phyloP scores from a whole-genome alignment of 2,329 filamentous ascomycete genomes.

The Arthrobotrys entomopaga region DNA sequence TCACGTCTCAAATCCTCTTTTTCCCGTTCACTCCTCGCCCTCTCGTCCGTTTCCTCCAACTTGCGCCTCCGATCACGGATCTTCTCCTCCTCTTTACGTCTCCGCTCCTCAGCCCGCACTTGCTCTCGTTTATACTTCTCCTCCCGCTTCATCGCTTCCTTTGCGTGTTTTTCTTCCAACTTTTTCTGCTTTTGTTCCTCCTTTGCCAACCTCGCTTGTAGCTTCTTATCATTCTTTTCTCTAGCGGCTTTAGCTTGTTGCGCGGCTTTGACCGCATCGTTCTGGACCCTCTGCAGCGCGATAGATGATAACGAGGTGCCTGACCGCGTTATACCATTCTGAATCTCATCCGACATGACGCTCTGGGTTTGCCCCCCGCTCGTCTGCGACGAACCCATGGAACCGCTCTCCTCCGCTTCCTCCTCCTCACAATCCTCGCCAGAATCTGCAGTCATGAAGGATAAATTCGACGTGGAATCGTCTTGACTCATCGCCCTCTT shows the following conservation, averaged over 20 bases:
- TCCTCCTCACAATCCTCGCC: slow-evolving; percentile 61
- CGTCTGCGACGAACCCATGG: slow-evolving; percentile 30
- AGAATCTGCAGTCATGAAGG: slow-evolving; percentile 41
- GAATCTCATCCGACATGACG: slow-evolving; percentile 56
- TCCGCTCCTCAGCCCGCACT: slow-evolving; percentile 72
- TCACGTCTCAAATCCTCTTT: slow-evolving; percentile 66
- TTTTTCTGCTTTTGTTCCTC: slow-evolving; percentile 76
- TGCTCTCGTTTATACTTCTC: slow-evolving; percentile 74
- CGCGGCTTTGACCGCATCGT: slow-evolving; percentile 21
- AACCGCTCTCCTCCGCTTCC: slow-evolving; percentile 4
- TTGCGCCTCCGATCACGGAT: slow-evolving; percentile 68
- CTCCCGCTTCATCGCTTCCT: slow-evolving; percentile 73
- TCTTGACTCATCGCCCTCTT: slow-evolving; percentile 37
- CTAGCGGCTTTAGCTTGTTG: slow-evolving; percentile 21
- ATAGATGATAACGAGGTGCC: slow-evolving; percentile 57
- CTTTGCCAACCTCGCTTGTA: slow-evolving; percentile 59
- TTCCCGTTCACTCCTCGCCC: slow-evolving; percentile 57
- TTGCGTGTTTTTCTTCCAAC: slow-evolving; percentile 71
- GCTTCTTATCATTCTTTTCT: slow-evolving; percentile 54
- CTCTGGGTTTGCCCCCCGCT: slow-evolving; percentile 55
- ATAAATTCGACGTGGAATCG: slow-evolving; percentile 46
- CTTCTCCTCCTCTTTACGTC: slow-evolving; percentile 71
- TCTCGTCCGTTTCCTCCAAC: slow-evolving; percentile 66
- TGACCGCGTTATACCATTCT: slow-evolving; percentile 56
- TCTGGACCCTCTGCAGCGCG: slow-evolving; percentile 59